Evolutionary conservation across 129 eudicot genomes (phyloP).

Genomic region (Ambrosia artemisiifolia): DNA sequence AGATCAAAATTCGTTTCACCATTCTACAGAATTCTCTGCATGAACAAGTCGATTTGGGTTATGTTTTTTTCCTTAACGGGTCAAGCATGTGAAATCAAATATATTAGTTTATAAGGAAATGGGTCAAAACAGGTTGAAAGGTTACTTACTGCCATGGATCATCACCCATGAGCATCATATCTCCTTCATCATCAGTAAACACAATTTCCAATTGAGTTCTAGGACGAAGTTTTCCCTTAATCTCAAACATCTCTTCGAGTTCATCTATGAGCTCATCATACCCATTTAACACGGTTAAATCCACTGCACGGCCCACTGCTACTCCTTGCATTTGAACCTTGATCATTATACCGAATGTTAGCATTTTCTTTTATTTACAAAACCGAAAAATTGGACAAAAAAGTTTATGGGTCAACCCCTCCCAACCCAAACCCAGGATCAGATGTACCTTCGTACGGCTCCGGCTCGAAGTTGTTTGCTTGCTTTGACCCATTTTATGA

Average conservation of each 20-base stretch:
- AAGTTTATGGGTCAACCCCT: not conserved
- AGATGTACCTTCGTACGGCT: slow-evolving; percentile 77
- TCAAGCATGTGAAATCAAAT: not conserved
- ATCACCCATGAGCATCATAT: slow-evolving; percentile 95
- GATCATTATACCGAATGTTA: not conserved
- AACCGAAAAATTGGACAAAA: not conserved
- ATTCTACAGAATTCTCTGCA: slow-evolving; percentile 69
- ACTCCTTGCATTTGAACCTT: slow-evolving; percentile 94
- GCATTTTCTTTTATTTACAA: not conserved
- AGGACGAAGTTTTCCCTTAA: slow-evolving; percentile 67
- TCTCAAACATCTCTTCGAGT: slow-evolving; percentile 75
- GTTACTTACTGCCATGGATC: slow-evolving; percentile 89
- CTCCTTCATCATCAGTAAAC: slow-evolving; percentile 93
- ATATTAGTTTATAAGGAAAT: not conserved
- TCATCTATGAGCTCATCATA: slow-evolving; percentile 60
- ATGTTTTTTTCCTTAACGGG: not conserved
- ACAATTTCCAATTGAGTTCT: slow-evolving; percentile 74
- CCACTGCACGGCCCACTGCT: slow-evolving; percentile 84
- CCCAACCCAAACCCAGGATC: not conserved
- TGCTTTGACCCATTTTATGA: slow-evolving; percentile 53
- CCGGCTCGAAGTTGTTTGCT: slow-evolving; percentile 56
- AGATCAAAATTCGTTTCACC: slow-evolving; percentile 64
- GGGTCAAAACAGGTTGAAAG: not conserved
- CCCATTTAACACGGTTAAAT: slow-evolving; percentile 54
- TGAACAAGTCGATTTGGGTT: not conserved